Percentiles rank a stretch among this genome's conserved stretches.
phyloP scores from a whole-genome alignment of 2,329 filamentous ascomycete species.

The Trichoderma endophyticum region DNA sequence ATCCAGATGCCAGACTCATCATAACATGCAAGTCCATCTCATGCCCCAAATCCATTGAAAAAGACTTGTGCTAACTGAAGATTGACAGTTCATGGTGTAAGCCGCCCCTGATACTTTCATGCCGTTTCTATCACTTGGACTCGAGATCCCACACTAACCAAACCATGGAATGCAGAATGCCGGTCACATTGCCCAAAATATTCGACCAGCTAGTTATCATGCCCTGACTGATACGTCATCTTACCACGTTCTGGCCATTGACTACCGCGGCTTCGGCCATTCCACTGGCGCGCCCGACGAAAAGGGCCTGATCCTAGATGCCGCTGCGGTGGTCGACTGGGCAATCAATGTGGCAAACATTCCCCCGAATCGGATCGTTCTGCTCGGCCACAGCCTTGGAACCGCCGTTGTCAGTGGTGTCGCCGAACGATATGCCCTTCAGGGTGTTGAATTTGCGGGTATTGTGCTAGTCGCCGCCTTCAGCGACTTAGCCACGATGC shows the following conservation, averaged over 20 bases:
- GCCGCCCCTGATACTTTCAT: conserved; percentile 24
- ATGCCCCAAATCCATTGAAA: background rate
- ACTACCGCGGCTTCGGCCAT: conserved; percentile 84
- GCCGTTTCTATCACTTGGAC: background rate
- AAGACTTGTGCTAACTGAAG: background rate
- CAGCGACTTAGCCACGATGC: conserved; percentile 67
- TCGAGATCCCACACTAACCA: conserved; percentile 31
- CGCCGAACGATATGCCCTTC: conserved; percentile 63
- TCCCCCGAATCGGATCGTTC: conserved; percentile 67
- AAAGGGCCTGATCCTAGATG: conserved; percentile 76
- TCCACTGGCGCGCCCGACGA: conserved; percentile 81
- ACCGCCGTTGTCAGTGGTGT: conserved; percentile 78
- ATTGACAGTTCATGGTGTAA: conserved; percentile 59
- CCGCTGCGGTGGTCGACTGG: conserved; percentile 69
- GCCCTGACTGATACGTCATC: conserved; percentile 68
- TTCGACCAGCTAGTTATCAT: conserved; percentile 75
- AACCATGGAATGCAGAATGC: conserved; percentile 61
- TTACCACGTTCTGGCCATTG: conserved; percentile 81
- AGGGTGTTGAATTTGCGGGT: conserved; percentile 68
- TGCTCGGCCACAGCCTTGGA: conserved; percentile 84
- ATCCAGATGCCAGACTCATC: conserved; percentile 61
- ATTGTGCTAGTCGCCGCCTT: conserved; percentile 79
- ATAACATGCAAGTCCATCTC: conserved; percentile 54
- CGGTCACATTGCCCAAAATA: conserved; percentile 76
- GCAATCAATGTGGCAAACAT: conserved; percentile 63